Evolutionary conservation across 1,284 basidiomycete genomes (phyloP).

Genomic region (Termitomyces sp.): DNA sequence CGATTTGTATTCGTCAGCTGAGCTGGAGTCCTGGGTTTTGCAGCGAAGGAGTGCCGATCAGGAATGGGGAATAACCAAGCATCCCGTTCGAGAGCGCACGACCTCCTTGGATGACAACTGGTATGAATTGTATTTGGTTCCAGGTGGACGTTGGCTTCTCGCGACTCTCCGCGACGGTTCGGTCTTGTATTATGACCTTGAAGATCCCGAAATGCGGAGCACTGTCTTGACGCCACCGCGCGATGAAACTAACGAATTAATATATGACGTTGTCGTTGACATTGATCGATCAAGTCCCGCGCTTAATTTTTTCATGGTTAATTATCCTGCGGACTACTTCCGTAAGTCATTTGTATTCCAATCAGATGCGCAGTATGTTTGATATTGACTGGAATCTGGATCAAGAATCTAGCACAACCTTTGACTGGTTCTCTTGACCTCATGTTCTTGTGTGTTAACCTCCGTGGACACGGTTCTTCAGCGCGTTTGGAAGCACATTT

Average conservation of each 20-base stretch:
- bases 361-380: no score
- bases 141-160: slow-evolving; percentile 1
- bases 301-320: neutral
- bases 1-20: neutral
- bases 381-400: no score
- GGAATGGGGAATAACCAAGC: neutral
- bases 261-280: neutral
- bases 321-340: neutral
- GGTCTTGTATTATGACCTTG: neutral
- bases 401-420: no score
- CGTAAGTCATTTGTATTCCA: neutral
- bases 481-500: neutral
- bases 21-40: neutral
- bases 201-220: neutral
- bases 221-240: neutral
- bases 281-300: neutral
- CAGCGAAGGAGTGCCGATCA: neutral
- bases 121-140: neutral
- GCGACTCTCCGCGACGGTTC: neutral
- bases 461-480: neutral
- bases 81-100: neutral
- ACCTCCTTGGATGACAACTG: neutral
- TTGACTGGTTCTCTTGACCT: neutral
- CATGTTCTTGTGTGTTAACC: neutral
- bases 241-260: neutral